A percentile compares a stretch with the other conserved stretches of the same genome.
Conservation (phyloP, 495 filamentous ascomycete genomes). For the Trichoderma gamsii region DNA sequence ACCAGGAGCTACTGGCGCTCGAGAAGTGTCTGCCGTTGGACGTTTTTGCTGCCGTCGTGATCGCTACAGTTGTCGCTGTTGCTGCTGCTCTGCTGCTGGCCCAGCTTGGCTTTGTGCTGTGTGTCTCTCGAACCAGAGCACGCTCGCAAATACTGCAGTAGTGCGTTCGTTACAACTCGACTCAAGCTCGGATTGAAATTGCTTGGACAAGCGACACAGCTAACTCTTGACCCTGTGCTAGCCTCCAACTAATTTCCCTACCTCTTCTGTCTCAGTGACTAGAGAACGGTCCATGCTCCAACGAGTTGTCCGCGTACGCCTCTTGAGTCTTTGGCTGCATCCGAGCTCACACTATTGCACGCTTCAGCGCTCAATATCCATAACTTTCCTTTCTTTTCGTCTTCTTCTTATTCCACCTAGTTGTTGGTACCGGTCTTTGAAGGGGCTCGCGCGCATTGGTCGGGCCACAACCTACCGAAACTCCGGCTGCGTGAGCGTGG, state of each 20-base stretch:
- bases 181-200: too few relatives aligned
- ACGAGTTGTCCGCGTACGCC: neutral
- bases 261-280: neutral
- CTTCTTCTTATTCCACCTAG: neutral
- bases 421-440: neutral
- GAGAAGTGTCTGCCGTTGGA: neutral
- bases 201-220: neutral
- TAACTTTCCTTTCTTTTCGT: neutral
- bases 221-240: neutral
- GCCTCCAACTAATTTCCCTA: neutral
- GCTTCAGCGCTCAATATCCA: neutral
- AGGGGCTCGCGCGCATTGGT: neutral
- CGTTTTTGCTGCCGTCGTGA: neutral
- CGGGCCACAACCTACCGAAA: neutral
- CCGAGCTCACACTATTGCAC: conserved; percentile 2
- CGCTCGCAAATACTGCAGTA: neutral
- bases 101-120: neutral
- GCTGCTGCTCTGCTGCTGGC: neutral
- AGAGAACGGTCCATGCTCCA: neutral
- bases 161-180: too few relatives aligned
- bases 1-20: neutral
- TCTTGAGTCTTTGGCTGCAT: neutral
- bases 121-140: neutral
- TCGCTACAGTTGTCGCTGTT: neutral
- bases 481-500: neutral